Conservation (phyloP, 2,329 filamentous ascomycete genomes). For the Biscogniauxia mediterranea region DNA sequence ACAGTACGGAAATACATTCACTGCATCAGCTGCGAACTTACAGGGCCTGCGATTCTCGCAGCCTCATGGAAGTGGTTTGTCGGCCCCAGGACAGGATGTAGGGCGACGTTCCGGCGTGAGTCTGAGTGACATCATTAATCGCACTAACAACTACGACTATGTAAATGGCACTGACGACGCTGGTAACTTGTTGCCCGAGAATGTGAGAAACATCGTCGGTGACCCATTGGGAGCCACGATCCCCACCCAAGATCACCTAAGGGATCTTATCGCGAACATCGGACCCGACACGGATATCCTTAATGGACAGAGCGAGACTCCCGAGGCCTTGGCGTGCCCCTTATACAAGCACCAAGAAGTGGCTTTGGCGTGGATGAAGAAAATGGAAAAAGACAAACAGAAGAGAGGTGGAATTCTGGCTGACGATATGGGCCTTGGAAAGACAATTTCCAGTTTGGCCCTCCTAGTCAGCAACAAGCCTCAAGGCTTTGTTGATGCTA, state of each 20-base stretch:
- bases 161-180: conserved; percentile 33
- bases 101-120: conserved; percentile 15
- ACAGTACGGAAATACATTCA: too few species aligned
- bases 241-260: conserved; percentile 60
- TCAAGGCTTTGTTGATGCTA: conserved; percentile 43
- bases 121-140: conserved; percentile 38
- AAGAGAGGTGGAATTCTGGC: conserved; percentile 77
- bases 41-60: background rate
- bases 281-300: conserved; percentile 67
- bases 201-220: conserved; percentile 35
- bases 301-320: conserved; percentile 65
- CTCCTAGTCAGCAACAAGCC: conserved; percentile 57
- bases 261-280: conserved; percentile 69
- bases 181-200: conserved; percentile 37
- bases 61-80: background rate
- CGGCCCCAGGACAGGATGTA: conserved; percentile 23
- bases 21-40: too few species aligned
- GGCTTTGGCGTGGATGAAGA: conserved; percentile 72
- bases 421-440: conserved; percentile 82
- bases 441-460: conserved; percentile 79
- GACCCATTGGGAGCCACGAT: conserved; percentile 38
- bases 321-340: conserved; percentile 62
- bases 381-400: conserved; percentile 67
- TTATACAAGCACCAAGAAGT: conserved; percentile 83
- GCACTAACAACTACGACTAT: conserved; percentile 39